These are phyloP conservation scores for Diaporthe velutina DNA, from an alignment of 2,329 filamentous ascomycete genomes.

Conservation along the genomic window DNA sequence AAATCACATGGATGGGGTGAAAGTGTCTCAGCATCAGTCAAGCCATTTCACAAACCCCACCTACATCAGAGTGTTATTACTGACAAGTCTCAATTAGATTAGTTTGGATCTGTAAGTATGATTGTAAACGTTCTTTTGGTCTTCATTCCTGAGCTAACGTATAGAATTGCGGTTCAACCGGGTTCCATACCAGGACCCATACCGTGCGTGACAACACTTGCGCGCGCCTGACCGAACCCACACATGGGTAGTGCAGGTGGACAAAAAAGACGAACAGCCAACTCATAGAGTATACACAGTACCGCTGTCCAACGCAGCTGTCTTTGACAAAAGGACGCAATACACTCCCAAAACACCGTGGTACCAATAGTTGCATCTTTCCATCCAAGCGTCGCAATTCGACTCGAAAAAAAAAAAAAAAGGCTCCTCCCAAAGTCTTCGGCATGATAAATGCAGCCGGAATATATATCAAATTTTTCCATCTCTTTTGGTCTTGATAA, in stretches of 20 bases:
- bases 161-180: constrained; percentile 4
- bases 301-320: constrained; percentile 18
- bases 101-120: neutral
- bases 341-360: constrained; percentile 20
- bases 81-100: too few relatives aligned
- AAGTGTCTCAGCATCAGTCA: too few relatives aligned
- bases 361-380: neutral
- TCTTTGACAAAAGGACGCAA: neutral
- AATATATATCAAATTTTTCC: constrained; percentile 15
- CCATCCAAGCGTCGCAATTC: neutral
- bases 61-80: too few relatives aligned
- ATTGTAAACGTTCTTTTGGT: neutral
- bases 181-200: neutral
- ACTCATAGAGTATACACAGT: neutral
- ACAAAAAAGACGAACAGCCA: neutral
- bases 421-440: neutral
- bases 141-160: constrained; percentile 18
- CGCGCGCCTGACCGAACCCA: neutral
- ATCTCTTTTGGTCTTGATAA: constrained; percentile 23
- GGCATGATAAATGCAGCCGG: constrained; percentile 5
- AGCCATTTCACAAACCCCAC: too few relatives aligned
- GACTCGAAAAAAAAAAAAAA: neutral
- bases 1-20: too few relatives aligned
- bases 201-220: neutral
- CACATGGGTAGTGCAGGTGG: neutral